phyloP scores from a whole-genome alignment of 2,329 filamentous ascomycete genomes.

The Apiospora pterosperma region DNA sequence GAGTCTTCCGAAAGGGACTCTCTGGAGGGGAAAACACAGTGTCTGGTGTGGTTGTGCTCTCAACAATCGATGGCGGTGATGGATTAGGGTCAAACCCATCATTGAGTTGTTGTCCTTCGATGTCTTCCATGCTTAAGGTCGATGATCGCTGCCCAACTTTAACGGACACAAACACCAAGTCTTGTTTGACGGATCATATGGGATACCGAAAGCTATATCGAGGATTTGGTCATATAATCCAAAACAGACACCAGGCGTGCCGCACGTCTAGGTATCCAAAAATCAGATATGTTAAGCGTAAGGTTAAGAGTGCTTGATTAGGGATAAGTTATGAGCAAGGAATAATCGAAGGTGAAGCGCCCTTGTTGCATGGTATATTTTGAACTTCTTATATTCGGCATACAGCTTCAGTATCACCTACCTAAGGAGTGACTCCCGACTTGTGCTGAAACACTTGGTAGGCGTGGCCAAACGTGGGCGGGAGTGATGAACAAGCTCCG shows the following conservation, averaged over 20 bases:
- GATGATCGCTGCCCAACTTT: not conserved
- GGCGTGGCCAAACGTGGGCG: not conserved
- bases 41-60: slow-evolving; percentile 42
- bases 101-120: slow-evolving; percentile 23
- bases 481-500: no score
- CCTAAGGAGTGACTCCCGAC: not conserved
- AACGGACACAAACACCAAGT: not conserved
- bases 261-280: not conserved
- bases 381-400: not conserved
- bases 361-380: not conserved
- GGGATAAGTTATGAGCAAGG: not conserved
- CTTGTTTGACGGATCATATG: not conserved
- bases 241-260: not conserved
- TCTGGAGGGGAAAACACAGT: slow-evolving; percentile 46
- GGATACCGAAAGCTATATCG: not conserved
- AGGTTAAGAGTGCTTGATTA: not conserved
- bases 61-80: slow-evolving; percentile 33
- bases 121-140: slow-evolving; percentile 17
- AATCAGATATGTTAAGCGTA: not conserved
- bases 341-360: not conserved
- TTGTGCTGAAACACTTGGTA: not conserved
- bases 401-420: not conserved
- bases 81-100: slow-evolving; percentile 31
- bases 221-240: not conserved
- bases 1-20: slow-evolving; percentile 37